phyloP scores from a whole-genome alignment of 306 rosid genomes.

The Dryas drummondii region DNA sequence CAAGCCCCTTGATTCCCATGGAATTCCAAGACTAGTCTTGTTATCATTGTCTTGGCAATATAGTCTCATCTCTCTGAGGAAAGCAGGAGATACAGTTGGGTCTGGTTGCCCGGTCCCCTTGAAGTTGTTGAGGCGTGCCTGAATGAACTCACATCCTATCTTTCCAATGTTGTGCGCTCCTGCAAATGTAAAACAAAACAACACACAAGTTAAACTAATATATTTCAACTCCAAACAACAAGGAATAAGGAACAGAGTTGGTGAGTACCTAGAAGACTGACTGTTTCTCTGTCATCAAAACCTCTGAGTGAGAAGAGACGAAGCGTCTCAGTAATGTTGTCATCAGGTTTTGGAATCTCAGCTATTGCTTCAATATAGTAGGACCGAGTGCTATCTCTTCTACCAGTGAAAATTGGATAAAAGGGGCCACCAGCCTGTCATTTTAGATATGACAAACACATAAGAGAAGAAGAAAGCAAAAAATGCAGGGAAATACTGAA shows the following conservation, averaged over 20 bases:
- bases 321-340: constrained; percentile 50
- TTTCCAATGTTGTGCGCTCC: constrained; percentile 83
- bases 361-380: constrained; percentile 50
- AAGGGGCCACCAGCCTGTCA: constrained; percentile 83
- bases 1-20: background rate
- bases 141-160: constrained; percentile 67
- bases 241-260: background rate
- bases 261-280: constrained; percentile 68
- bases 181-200: constrained; percentile 19
- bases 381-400: constrained; percentile 61
- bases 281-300: constrained; percentile 71
- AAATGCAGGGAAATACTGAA: background rate
- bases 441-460: constrained; percentile 1
- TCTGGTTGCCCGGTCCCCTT: constrained; percentile 64
- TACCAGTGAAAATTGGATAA: constrained; percentile 70
- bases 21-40: background rate
- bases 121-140: constrained; percentile 62
- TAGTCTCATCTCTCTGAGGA: constrained; percentile 51
- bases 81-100: constrained; percentile 55
- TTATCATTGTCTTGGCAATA: constrained; percentile 37
- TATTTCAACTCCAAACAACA: background rate
- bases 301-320: constrained; percentile 60
- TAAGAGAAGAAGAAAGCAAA: background rate
- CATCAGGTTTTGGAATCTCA: constrained; percentile 71
- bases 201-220: constrained; percentile 1